Evolutionary conservation across 257 asterid genomes (phyloP), one percentile per base, ranked within the genome.

Genomic region (Nicotiana obtusifolia): DNA sequence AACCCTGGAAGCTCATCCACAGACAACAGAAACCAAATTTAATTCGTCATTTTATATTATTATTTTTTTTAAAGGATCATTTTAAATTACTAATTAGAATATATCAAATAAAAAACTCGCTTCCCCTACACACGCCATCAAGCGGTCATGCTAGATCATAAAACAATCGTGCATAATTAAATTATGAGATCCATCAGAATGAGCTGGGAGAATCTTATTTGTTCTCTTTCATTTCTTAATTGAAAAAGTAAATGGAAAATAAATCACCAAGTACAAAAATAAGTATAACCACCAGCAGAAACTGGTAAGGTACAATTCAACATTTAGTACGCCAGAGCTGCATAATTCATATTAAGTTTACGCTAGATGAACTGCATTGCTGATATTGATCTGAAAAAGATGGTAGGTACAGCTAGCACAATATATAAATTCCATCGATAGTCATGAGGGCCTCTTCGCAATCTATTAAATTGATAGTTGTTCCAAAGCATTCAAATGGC

Each of bases 1-100:
- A 86, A 81, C 97, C 98, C 99, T 94, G 47, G 89, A 84, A 37
- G 77, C 77, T 73, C 60, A 52, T 17, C 84, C 78, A 57, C 53
- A 49, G 28, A 65, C 28, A 65, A 4, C 19, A 80, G 28, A 80
- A 64, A 26, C 59, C 64, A 57, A 41, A 73, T 53, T 71, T 56
- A 82, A 73, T 71, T 56, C 1, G 15, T 15, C 62, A 73, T 47
- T 44, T 71, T 35, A 71, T 30, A 54, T 77, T 9, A 54, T 54
- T 4, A 53, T 10, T 10, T n/a, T 11, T 37, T 69, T 30, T 4
- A 10, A 37, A 37, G 54, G 20, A 69, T 22, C 78, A 44, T 71
- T 20, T 44, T 20, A 47, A 28, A 56, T 56, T 56, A 56, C 31
- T n/a, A 54, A 19, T 13, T 31, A 11, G 30, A 30, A 56, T 10